Evolutionary conservation across 164 flowering plant species (phyloP).

Genomic region (Taxillus chinensis): DNA sequence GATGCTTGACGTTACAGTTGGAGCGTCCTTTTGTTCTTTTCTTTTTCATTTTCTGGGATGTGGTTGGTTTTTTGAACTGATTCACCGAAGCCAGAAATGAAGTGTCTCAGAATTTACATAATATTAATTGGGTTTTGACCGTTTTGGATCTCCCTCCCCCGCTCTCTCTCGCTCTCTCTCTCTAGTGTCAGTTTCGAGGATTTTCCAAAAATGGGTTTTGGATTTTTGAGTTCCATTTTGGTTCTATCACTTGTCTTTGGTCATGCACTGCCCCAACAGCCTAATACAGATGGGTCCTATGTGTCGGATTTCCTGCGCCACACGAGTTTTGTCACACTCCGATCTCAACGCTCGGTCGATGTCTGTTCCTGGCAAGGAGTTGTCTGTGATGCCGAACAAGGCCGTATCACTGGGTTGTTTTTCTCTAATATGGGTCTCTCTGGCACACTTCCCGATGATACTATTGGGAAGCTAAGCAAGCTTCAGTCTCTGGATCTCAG

Average conservation of each 20-base stretch:
- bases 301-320: slow-evolving; percentile 54
- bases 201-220: slow-evolving; percentile 36
- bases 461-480: slow-evolving; percentile 70
- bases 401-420: slow-evolving; percentile 28
- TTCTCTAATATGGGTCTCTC: slow-evolving; percentile 55
- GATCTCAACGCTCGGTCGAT: slow-evolving; percentile 32
- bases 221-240: slow-evolving; percentile 24
- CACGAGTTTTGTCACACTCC: slow-evolving; percentile 39
- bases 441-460: slow-evolving; percentile 71
- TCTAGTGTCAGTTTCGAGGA: neutral
- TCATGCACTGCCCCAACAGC: slow-evolving; percentile 43
- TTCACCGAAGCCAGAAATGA: too few relatives aligned
- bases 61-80: too few relatives aligned
- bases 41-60: too few relatives aligned
- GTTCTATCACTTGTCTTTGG: slow-evolving; percentile 32
- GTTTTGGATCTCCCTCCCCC: slow-evolving; percentile 2
- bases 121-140: slow-evolving; percentile 1
- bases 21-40: too few relatives aligned
- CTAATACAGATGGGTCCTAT: slow-evolving; percentile 71
- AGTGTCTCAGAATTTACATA: slow-evolving; percentile 4
- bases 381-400: slow-evolving; percentile 39
- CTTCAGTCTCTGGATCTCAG: slow-evolving; percentile 77
- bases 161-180: slow-evolving; percentile 3
- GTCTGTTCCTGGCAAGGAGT: slow-evolving; percentile 71
- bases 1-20: too few relatives aligned